Base-by-base conservation (phyloP, 1,139 yeast genomes). In the Diutina siamensis region DNA sequence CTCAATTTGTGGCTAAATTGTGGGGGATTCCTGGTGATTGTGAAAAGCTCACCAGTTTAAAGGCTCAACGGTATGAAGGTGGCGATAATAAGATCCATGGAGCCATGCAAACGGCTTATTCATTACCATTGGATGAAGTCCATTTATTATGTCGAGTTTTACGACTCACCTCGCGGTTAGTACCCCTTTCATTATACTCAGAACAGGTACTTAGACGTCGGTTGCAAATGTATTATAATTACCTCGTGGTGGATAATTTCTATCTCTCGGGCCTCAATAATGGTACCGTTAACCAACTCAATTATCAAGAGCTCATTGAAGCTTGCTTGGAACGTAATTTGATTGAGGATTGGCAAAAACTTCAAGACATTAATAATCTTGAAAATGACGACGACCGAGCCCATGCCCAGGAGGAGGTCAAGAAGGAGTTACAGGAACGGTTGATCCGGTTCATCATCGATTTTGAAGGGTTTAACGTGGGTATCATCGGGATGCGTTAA, bases 251-350 rank as follows among this genome's bases (percentile, higher is more conserved):
- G 13, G 84, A 78, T 51, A 74, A 76, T 57, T 70, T 68, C 51
- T 70, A 67, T 51, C 55, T 78, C 19, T 47, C 65, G 17, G 74
- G 74, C 1, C 52, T 63, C 35, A 67, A 67, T 2, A 56, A 56
- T n/a, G 79, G 78, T 1, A 74, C 74, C 45, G 56, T 78, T 1
- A 72, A 78, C 74, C 58, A 64, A 44, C 56, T 78, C 45, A 55
- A 62, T 15, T 57, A 61, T 31, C 63, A 63, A 48, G 83, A 78
- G 52, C 55, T 76, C 33, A 51, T 75, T 1, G 51, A 59, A 33
- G 70, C 77, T 2, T 72, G 79, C 50, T 53, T 75, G 38, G 78
- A 74, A 49, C 63, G 83, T 44, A 74, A 75, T 19, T 56, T 78
- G 46, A 58, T 76, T 3, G 45, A 48, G 2, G 63, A 64, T 48